phyloP scores from a whole-genome alignment of 768 basidiomycete species.

The Lactifluus piperatus region DNA sequence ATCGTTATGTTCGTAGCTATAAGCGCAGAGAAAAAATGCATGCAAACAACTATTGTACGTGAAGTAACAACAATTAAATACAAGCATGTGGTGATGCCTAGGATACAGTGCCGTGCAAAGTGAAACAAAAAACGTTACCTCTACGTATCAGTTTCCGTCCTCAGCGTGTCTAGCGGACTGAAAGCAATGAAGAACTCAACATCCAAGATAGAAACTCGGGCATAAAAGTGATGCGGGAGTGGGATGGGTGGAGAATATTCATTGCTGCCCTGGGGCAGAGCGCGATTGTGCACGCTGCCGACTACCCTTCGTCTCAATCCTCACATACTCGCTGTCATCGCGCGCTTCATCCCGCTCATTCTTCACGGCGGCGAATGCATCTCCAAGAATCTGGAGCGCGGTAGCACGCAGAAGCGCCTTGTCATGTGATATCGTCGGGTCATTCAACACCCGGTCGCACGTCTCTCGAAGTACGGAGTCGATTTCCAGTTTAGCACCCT shows the following conservation, averaged over 20 bases:
- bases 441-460: conserved; percentile 70
- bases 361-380: conserved; percentile 62
- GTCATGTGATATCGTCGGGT: conserved; percentile 40
- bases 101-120: conserved; percentile 11
- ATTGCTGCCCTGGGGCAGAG: not conserved
- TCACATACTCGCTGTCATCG: conserved; percentile 75
- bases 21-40: not conserved
- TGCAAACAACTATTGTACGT: not conserved
- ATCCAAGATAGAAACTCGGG: not conserved
- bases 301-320: conserved; percentile 67
- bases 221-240: not conserved
- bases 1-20: not conserved
- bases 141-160: not conserved
- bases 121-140: not conserved
- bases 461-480: conserved; percentile 85
- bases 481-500: conserved; percentile 89
- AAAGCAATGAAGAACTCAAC: not conserved
- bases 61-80: not conserved
- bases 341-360: conserved; percentile 42
- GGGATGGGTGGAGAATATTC: not conserved
- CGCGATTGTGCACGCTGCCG: conserved; percentile 30
- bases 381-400: conserved; percentile 77
- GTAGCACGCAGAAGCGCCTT: conserved; percentile 69
- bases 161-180: not conserved
- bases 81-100: conserved; percentile 3